phyloP scores from a whole-genome alignment of 257 asterid species.

The Nicotiana knightiana region DNA sequence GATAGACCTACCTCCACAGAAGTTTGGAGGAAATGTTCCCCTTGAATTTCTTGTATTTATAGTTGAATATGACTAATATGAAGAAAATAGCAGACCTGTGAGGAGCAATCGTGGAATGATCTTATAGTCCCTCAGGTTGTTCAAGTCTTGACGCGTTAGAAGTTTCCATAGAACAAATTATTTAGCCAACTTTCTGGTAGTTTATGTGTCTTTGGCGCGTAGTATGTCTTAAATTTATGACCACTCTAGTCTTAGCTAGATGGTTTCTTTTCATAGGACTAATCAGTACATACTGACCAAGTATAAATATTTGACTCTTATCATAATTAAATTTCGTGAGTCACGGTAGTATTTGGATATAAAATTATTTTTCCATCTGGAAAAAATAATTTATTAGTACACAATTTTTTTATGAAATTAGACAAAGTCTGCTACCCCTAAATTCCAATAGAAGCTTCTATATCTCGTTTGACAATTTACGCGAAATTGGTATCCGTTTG shows the following conservation, averaged over 20 bases:
- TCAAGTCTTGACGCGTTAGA: background rate
- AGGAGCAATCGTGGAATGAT: background rate
- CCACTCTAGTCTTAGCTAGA: background rate
- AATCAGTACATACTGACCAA: background rate
- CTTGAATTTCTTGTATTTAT: background rate
- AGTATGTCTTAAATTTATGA: background rate
- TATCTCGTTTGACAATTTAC: background rate
- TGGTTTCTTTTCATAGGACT: background rate
- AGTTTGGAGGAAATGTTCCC: background rate
- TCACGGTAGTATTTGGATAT: background rate
- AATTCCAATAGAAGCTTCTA: slow-evolving; percentile 46
- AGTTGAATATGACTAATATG: background rate
- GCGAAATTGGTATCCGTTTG: background rate
- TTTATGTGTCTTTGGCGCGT: background rate
- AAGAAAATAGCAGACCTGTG: background rate
- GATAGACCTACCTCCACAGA: background rate
- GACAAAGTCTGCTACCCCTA: slow-evolving; percentile 13
- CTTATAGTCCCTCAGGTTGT: background rate
- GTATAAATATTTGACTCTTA: background rate
- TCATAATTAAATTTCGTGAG: background rate
- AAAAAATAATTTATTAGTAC: too few species aligned
- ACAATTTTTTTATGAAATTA: background rate
- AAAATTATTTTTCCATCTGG: too few species aligned
- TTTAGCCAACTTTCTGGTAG: background rate
- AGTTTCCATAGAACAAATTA: background rate